phyloP scores from a whole-genome alignment of 768 basidiomycete species.

The Suillus tomentosus region DNA sequence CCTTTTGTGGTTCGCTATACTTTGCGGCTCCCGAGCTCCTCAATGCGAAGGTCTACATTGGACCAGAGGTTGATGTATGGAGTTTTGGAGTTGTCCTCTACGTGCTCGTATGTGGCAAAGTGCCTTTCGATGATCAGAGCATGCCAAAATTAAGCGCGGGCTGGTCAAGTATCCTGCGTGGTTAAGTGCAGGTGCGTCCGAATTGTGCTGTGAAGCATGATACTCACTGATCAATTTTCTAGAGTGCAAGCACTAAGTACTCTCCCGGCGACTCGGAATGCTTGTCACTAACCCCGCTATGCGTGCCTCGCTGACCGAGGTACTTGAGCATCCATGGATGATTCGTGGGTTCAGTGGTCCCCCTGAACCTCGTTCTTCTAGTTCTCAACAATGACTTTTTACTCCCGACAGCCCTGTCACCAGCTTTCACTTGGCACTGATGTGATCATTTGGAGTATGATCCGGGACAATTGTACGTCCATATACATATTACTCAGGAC shows the following conservation, averaged over 20 bases:
- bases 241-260: conserved; percentile 95
- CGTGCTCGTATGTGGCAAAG: conserved; percentile 97
- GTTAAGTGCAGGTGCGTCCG: conserved; percentile 81
- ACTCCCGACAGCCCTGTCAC: no score
- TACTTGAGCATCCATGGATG: conserved; percentile 93
- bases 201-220: neutral
- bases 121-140: conserved; percentile 98
- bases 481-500: no score
- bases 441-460: no score
- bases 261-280: conserved; percentile 96
- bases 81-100: conserved; percentile 98
- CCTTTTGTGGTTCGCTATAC: conserved; percentile 97
- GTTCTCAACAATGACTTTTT: no score
- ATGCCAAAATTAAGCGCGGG: conserved; percentile 99
- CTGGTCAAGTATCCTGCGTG: conserved; percentile 97
- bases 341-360: conserved; percentile 79
- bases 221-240: conserved; percentile 18
- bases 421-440: no score
- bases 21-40: conserved; percentile 98
- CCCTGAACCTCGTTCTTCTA: no score
- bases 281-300: conserved; percentile 89
- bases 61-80: conserved; percentile 99
- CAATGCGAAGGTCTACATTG: conserved; percentile 95
- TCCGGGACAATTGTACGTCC: no score
- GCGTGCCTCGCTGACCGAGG: conserved; percentile 83